Evolutionary conservation across 2,329 filamentous ascomycete species (phyloP).

Genomic region (Lasiodiplodia sp.): DNA sequence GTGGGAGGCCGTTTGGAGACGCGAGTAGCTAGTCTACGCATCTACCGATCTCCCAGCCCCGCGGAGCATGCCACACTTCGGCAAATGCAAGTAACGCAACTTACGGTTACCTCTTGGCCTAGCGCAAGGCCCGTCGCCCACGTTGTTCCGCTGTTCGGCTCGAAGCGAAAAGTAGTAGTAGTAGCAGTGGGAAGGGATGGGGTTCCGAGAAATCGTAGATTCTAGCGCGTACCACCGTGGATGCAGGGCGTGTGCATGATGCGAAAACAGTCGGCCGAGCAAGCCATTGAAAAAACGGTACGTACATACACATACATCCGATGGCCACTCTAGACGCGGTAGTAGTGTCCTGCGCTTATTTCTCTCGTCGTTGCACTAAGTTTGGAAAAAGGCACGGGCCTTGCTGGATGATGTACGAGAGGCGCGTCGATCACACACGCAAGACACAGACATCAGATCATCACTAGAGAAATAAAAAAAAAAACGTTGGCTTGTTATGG

Average conservation of each 20-base stretch:
- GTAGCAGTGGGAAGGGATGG: not conserved
- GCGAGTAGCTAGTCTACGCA: no score
- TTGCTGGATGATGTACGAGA: not conserved
- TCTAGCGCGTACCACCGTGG: not conserved
- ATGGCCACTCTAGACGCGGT: not conserved
- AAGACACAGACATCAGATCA: not conserved
- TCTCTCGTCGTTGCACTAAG: not conserved
- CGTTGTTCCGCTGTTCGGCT: not conserved
- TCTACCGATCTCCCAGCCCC: no score
- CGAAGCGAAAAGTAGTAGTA: not conserved
- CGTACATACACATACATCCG: not conserved
- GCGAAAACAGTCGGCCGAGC: not conserved
- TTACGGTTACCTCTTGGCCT: not conserved
- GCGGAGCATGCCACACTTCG: not conserved
- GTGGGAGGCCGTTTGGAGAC: no score
- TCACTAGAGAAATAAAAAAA: no score
- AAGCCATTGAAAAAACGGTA: not conserved
- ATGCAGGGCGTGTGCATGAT: not conserved
- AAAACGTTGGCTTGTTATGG: not conserved
- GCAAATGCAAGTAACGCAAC: not conserved
- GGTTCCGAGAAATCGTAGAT: not conserved
- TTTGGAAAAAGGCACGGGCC: not conserved
- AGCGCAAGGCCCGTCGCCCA: not conserved
- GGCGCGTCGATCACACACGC: conserved; percentile 13
- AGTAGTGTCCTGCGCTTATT: not conserved